Evolutionary conservation across 2,329 filamentous ascomycete genomes (phyloP).

Genomic region (Boeremia exigua): DNA sequence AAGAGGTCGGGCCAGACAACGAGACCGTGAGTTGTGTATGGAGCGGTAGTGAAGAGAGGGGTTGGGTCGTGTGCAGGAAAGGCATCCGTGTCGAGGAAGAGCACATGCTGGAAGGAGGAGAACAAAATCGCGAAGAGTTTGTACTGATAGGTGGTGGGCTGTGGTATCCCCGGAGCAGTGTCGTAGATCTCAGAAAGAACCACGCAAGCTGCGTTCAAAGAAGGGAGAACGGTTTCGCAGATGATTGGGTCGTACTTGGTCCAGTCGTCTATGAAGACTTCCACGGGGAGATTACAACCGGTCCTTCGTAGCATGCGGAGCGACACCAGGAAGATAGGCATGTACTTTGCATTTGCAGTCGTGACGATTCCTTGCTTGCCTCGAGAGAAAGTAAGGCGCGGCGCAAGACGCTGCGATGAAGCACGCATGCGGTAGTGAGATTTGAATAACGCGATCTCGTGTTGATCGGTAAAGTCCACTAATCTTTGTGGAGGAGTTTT

Average conservation of each 20-base stretch:
- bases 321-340: conserved; percentile 58
- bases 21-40: conserved; percentile 60
- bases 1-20: conserved; percentile 66
- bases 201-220: conserved; percentile 49
- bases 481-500: conserved; percentile 19
- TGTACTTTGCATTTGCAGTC: conserved; percentile 55
- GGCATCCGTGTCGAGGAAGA: conserved; percentile 65
- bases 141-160: conserved; percentile 55
- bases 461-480: conserved; percentile 24
- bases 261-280: conserved; percentile 49
- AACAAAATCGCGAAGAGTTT: conserved; percentile 65
- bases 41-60: conserved; percentile 57
- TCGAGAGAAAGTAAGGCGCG: conserved; percentile 48
- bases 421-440: conserved; percentile 32
- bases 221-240: conserved; percentile 48
- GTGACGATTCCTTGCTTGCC: conserved; percentile 58
- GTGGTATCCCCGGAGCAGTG: conserved; percentile 17
- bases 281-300: conserved; percentile 58
- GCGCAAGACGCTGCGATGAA: conserved; percentile 24
- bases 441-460: conserved; percentile 26
- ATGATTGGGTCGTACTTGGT: conserved; percentile 48
- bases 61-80: conserved; percentile 58
- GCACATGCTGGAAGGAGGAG: conserved; percentile 64
- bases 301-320: conserved; percentile 60
- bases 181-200: conserved; percentile 38